Evolutionary conservation across 2,329 filamentous ascomycete genomes (phyloP), one percentile per base, ranked within the genome.

Genomic region (Aspergillus puulaauensis): DNA sequence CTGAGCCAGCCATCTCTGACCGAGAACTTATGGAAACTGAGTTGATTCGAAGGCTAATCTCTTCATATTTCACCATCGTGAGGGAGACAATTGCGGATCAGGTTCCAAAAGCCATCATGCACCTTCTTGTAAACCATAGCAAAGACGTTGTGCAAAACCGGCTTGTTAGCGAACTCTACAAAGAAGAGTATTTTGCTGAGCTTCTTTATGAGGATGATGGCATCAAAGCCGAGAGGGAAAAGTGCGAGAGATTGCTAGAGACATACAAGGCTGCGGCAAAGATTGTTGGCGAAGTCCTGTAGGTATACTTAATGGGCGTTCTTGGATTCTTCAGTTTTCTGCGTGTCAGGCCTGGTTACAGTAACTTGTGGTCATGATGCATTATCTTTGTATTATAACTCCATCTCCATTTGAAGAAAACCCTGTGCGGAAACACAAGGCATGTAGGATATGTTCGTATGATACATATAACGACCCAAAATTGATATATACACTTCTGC

Each of bases 21-120:
- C 90, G 95, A 52, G 95, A 99, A 79, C 90, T 92, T 45, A 90
- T 99, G 80, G 95, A 99, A 79, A 98, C 95, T 9, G 95, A 99
- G 77, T 86, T 99, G 41, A 99, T 99, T 73, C 90, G 93, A 47
- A 90, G 93, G 47, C 85, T 99, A 56, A 99, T 99, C 74, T 96
- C 91, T 33, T 97, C 93, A 1, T 99, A 99, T 81, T 99, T 99
- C 82, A 96, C 96, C 75, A 99, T 99, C 70, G 95, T 99, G 47
- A 90, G 95, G 62, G 95, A 99, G 77, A 93, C 91, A n/a, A 96
- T 97, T 68, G 93, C 93, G 45, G 95, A 99, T 73, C 93, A 98
- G 78, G 95, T 99, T 11, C 95, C 95, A 65, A 99, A 99, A 79
- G 95, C 95, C 5, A 90, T 99, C 66, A 99, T 99, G 95, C 95